Evolutionary conservation across 2,329 filamentous ascomycete species (phyloP), one percentile per base, ranked within the genome.

Genomic region (Cercospora sp.): DNA sequence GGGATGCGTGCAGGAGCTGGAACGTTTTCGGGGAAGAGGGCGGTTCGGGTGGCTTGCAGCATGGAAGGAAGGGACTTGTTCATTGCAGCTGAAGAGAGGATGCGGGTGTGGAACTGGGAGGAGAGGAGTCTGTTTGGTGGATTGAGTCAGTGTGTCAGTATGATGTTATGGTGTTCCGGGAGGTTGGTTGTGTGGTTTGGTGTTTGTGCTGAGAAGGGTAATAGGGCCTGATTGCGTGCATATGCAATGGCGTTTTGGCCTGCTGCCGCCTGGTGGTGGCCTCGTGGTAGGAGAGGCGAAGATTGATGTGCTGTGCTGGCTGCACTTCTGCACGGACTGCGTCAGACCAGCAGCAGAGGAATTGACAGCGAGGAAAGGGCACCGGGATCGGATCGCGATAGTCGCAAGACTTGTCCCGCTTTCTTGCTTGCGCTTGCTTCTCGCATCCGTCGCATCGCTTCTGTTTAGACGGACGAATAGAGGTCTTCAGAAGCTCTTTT

Each of bases 21-120:
- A 74, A 87, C 84, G 80, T 96, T 96, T 80, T 92, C 91, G 72
- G 95, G 94, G 78, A 97, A 98, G 65, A 98, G 83, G 69, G 91
- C 87, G 75, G 87, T 88, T 77, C 95, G 91, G 75, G 91, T 85
- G 72, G 88, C 86, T 77, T 88, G 87, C 75, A 94, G 86, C 33
- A 83, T 74, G 60, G 79, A 75, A 65, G 83, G 82, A 33, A 85
- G 72, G 67, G 80, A 78, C 70, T 78, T 75, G 69, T 83, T 58
- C 60, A 80, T 79, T 58, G 53, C 8, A 4, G 36, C 16, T 42
- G 36, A 8, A 8, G 36, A 42, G 66, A 83, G 75, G 63, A 85
- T 70, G 59, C 72, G 77, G 57, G 75, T 77, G 70, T 80, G 79
- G 70, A 85, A 74, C 67, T 79, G 76, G 75, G 81, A 77, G 59